These are phyloP conservation scores for Fonsecaea multimorphosa DNA, from an alignment of 2,329 filamentous ascomycete species.

Conservation along the genomic window DNA sequence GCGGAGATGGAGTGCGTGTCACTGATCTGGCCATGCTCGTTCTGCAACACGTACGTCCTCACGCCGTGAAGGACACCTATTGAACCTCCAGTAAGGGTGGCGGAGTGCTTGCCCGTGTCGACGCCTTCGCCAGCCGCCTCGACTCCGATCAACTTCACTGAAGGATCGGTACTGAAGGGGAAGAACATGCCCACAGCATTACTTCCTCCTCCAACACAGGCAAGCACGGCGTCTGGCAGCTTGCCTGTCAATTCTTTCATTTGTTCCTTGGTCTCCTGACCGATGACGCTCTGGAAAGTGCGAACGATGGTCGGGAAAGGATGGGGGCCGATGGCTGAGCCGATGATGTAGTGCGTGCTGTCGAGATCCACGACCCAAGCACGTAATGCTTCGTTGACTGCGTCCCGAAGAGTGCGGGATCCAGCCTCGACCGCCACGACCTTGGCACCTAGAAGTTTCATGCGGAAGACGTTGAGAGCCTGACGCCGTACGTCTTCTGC, in stretches of 20 bases:
- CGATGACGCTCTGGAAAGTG: slow-evolving; percentile 97
- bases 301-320: slow-evolving; percentile 97
- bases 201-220: slow-evolving; percentile 92
- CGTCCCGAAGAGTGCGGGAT: slow-evolving; percentile 79
- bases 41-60: slow-evolving; percentile 91
- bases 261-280: slow-evolving; percentile 90
- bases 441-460: slow-evolving; percentile 91
- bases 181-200: slow-evolving; percentile 99
- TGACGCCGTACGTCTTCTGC: slow-evolving; percentile 96
- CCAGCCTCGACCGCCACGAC: slow-evolving; percentile 94
- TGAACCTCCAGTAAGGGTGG: slow-evolving; percentile 82
- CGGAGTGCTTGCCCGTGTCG: slow-evolving; percentile 82
- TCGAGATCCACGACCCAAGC: slow-evolving; percentile 92
- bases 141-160: slow-evolving; percentile 87
- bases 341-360: slow-evolving; percentile 97
- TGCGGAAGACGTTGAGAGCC: slow-evolving; percentile 96
- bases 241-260: slow-evolving; percentile 84
- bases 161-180: slow-evolving; percentile 84
- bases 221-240: slow-evolving; percentile 93
- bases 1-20: slow-evolving; percentile 97
- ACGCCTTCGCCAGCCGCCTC: slow-evolving; percentile 94
- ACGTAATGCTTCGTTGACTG: slow-evolving; percentile 93
- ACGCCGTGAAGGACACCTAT: slow-evolving; percentile 97
- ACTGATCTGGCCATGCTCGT: slow-evolving; percentile 87
- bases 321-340: slow-evolving; percentile 95